Conservation (phyloP, 352 stramenopile genomes). For the Aphanomyces stellatus region DNA sequence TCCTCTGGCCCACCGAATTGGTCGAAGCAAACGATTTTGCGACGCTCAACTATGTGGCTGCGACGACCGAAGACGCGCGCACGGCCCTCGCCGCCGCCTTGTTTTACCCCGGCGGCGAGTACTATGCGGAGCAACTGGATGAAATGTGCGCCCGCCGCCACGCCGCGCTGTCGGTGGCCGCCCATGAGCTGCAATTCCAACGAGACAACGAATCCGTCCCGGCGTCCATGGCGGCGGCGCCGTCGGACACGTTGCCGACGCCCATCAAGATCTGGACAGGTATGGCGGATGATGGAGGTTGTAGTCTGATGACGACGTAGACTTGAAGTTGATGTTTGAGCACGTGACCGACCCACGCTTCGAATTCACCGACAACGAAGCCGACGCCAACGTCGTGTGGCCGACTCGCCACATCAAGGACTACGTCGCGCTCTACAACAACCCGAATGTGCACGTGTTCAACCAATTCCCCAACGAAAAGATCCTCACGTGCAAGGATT, state of each 20-base stretch:
- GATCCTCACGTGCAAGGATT: conserved; percentile 48
- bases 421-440: conserved; percentile 34
- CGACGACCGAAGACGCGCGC: conserved; percentile 27
- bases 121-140: conserved; percentile 28
- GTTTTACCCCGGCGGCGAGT: conserved; percentile 30
- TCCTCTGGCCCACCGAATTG: conserved; percentile 34
- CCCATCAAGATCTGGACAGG: conserved; percentile 10
- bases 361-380: conserved; percentile 32
- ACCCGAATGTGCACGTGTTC: conserved; percentile 40
- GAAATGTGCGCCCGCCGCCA: conserved; percentile 25
- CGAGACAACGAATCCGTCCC: conserved; percentile 30
- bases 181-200: neutral
- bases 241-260: neutral
- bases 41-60: conserved; percentile 34
- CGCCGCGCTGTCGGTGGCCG: neutral
- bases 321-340: conserved; percentile 33
- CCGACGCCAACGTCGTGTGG: conserved; percentile 42
- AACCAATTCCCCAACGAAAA: conserved; percentile 59
- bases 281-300: neutral
- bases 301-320: conserved; percentile 14
- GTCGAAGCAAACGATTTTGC: conserved; percentile 45
- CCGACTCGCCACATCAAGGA: conserved; percentile 45
- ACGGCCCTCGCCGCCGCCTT: conserved; percentile 31
- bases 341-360: conserved; percentile 37
- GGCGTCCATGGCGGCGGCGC: conserved; percentile 22